phyloP scores from a whole-genome alignment of 2,329 filamentous ascomycete species.

The Fusarium graminum region DNA sequence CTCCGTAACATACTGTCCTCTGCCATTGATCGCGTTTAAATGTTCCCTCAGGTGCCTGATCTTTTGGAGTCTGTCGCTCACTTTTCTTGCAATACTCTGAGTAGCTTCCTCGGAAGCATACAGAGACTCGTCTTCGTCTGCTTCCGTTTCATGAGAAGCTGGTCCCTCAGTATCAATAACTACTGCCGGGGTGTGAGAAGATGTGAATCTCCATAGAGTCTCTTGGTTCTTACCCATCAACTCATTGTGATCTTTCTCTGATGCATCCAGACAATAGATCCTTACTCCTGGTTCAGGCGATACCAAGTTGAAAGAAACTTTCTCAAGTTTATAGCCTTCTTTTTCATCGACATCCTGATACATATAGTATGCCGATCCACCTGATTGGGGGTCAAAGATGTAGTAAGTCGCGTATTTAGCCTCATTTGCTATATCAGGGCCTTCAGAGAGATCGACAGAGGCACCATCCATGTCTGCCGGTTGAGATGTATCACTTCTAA shows the following conservation, averaged over 20 bases:
- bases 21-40: constrained; percentile 27
- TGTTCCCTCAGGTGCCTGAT: constrained; percentile 33
- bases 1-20: constrained; percentile 27
- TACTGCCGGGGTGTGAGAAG: constrained; percentile 1
- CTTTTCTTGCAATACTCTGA: constrained; percentile 34
- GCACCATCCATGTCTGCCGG: constrained; percentile 14
- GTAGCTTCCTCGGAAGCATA: constrained; percentile 23
- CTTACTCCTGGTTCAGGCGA: constrained; percentile 12
- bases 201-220: constrained; percentile 14
- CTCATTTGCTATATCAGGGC: background rate
- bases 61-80: constrained; percentile 40
- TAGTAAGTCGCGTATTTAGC: constrained; percentile 32
- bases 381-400: constrained; percentile 35
- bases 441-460: constrained; percentile 4
- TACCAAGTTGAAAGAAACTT: constrained; percentile 30
- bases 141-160: background rate
- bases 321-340: constrained; percentile 21
- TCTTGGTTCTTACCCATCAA: constrained; percentile 15
- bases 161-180: constrained; percentile 2
- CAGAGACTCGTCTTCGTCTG: constrained; percentile 4
- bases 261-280: constrained; percentile 28
- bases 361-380: constrained; percentile 33
- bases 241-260: constrained; percentile 22
- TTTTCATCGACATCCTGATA: constrained; percentile 23
- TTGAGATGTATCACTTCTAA: constrained; percentile 27